Conservation (phyloP, 2,329 filamentous ascomycete species). For the Fusarium ramigenum region DNA sequence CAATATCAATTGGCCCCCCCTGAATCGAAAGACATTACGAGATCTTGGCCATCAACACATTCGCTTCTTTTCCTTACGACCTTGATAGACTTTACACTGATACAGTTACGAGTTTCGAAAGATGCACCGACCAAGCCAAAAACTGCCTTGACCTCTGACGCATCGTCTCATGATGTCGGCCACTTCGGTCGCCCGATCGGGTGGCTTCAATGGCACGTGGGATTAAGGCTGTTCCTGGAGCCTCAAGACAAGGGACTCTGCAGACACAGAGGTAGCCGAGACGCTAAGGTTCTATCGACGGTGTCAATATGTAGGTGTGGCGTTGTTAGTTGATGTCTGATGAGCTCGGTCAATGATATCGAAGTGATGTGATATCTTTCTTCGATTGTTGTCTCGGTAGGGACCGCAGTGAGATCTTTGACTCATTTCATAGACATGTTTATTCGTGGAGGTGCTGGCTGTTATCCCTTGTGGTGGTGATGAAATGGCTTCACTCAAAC, state of each 20-base stretch:
- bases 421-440: background rate
- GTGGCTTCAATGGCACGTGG: slow-evolving; percentile 31
- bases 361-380: background rate
- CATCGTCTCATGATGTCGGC: slow-evolving; percentile 3
- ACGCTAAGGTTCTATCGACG: background rate
- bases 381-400: background rate
- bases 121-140: background rate
- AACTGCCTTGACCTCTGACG: background rate
- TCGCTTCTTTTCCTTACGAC: background rate
- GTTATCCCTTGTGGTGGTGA: background rate
- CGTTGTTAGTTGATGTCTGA: slow-evolving; percentile 1
- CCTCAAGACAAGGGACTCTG: background rate
- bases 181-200: slow-evolving; percentile 37
- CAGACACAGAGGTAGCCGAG: background rate
- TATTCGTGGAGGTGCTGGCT: background rate
- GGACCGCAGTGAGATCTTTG: background rate
- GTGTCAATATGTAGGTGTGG: background rate
- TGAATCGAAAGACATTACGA: background rate
- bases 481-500: background rate
- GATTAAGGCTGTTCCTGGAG: slow-evolving; percentile 6
- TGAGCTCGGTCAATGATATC: slow-evolving; percentile 7
- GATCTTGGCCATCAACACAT: background rate
- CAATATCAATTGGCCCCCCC: background rate
- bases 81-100: background rate
- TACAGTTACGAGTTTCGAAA: background rate